These are phyloP conservation scores for Brassica hybrid DNA, from an alignment of 441 rosid genomes.

Conservation along the genomic window DNA sequence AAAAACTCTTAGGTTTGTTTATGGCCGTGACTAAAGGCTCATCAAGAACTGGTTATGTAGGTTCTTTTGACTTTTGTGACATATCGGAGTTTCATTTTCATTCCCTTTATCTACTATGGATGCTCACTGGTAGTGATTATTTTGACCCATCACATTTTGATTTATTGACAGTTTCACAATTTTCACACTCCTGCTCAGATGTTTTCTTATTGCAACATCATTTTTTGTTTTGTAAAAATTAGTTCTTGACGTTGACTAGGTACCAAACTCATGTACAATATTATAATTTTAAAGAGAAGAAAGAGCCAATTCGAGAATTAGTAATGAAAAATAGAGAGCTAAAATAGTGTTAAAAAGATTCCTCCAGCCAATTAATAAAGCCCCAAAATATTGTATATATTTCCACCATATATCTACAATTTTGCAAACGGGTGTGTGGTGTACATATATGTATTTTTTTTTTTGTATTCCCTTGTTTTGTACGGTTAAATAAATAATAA, in stretches of 20 bases:
- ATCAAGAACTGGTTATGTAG: neutral
- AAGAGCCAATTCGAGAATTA: neutral
- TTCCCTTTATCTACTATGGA: no score
- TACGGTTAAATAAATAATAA: constrained; percentile 4
- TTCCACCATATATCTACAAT: constrained; percentile 39
- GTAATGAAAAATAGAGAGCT: neutral
- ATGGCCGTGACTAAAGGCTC: constrained; percentile 6
- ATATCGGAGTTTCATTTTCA: no score
- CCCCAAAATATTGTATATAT: constrained; percentile 11
- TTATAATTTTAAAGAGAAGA: neutral
- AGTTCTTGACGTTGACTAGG: no score
- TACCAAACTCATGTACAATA: no score
- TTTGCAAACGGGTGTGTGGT: constrained; percentile 26
- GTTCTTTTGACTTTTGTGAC: no score
- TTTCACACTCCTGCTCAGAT: no score
- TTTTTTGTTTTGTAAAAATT: no score
- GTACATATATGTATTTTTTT: constrained; percentile 16
- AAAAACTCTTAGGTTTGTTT: neutral
- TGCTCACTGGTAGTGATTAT: no score
- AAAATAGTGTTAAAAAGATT: constrained; percentile 7
- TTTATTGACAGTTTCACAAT: no score
- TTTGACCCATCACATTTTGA: no score
- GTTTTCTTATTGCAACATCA: no score
- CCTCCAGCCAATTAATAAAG: constrained; percentile 13
- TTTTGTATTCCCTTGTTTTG: neutral